phyloP scores from a whole-genome alignment of 2,329 filamentous ascomycete species.

The Cladophialophora psammophila region DNA sequence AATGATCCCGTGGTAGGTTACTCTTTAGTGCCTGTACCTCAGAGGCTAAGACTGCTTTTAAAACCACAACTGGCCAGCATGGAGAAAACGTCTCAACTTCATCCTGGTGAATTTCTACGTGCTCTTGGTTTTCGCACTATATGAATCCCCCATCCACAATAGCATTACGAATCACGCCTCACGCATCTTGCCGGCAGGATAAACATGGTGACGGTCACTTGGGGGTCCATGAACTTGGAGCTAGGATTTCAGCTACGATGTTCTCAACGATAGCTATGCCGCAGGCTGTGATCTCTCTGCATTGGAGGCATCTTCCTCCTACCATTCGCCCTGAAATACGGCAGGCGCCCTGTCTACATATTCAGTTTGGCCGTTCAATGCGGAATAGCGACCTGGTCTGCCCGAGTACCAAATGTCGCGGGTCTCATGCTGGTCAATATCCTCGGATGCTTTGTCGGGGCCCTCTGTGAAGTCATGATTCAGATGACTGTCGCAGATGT shows the following conservation, averaged over 20 bases:
- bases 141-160: slow-evolving; percentile 1
- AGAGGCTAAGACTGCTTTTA: not conserved
- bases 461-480: slow-evolving; percentile 54
- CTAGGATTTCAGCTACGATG: slow-evolving; percentile 52
- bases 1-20: slow-evolving; percentile 48
- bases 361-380: slow-evolving; percentile 52
- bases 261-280: slow-evolving; percentile 57
- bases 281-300: slow-evolving; percentile 52
- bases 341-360: slow-evolving; percentile 56
- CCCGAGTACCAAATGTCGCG: slow-evolving; percentile 50
- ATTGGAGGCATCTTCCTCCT: slow-evolving; percentile 54
- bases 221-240: slow-evolving; percentile 53
- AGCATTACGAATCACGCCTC: not conserved
- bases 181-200: slow-evolving; percentile 30
- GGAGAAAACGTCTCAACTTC: slow-evolving; percentile 54
- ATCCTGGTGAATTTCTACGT: slow-evolving; percentile 53
- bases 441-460: slow-evolving; percentile 54
- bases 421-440: slow-evolving; percentile 57
- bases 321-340: slow-evolving; percentile 57
- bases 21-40: slow-evolving; percentile 48
- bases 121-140: slow-evolving; percentile 52
- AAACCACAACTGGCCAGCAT: slow-evolving; percentile 53
- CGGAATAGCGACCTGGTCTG: slow-evolving; percentile 53
- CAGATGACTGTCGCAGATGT: slow-evolving; percentile 59
- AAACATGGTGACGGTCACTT: slow-evolving; percentile 52